A percentile compares a stretch with the other conserved stretches of the same genome.
Evolutionary conservation across 2,329 filamentous ascomycete species (phyloP).

Genomic region (Neopestalotiopsis sp.): DNA sequence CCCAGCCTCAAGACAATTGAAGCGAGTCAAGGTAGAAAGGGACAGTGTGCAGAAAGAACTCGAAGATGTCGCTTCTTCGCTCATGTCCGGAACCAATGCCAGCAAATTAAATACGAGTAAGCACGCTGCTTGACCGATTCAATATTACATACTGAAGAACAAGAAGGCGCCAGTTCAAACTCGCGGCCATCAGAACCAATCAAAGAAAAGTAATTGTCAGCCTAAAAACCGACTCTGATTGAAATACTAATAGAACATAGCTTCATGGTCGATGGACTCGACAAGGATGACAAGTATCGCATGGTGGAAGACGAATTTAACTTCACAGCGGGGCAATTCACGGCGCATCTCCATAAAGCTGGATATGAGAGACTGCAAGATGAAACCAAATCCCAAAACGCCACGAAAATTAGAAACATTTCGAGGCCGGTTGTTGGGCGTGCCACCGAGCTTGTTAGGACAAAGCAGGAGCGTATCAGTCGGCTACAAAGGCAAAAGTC

Average conservation of each 20-base stretch:
- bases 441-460: slow-evolving; percentile 42
- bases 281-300: slow-evolving; percentile 74
- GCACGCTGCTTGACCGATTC: neutral
- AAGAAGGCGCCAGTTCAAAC: neutral
- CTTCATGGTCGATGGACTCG: slow-evolving; percentile 68
- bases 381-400: slow-evolving; percentile 59
- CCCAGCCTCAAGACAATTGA: neutral
- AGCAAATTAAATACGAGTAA: neutral
- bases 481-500: slow-evolving; percentile 43
- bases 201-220: slow-evolving; percentile 5
- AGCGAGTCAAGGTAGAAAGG: slow-evolving; percentile 7
- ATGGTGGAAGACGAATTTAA: slow-evolving; percentile 88
- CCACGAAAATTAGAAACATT: slow-evolving; percentile 55
- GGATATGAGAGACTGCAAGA: slow-evolving; percentile 75
- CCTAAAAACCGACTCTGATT: neutral
- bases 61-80: neutral
- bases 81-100: neutral
- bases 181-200: slow-evolving; percentile 13
- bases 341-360: slow-evolving; percentile 76
- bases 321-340: slow-evolving; percentile 71
- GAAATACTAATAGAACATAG: slow-evolving; percentile 38
- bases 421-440: slow-evolving; percentile 55
- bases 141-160: neutral
- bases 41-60: neutral
- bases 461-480: slow-evolving; percentile 41